Conservation (phyloP, 352 stramenopile genomes). For the Globisporangium nodosum region DNA sequence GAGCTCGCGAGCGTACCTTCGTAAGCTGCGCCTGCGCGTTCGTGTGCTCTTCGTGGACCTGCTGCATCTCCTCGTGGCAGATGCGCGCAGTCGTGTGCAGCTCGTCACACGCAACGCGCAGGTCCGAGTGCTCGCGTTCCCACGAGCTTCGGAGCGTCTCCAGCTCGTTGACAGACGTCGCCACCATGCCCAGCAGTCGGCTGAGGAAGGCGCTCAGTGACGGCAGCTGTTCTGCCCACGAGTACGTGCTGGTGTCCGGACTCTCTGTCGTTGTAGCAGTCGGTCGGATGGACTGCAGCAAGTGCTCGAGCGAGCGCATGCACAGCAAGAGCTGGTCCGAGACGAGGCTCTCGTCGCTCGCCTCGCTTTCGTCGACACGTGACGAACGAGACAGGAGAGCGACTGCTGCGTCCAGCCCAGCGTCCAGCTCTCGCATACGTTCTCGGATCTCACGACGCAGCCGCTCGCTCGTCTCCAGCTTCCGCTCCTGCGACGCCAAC, state of each 20-base stretch:
- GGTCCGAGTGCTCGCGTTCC: conserved; percentile 27
- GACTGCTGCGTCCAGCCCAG: conserved; percentile 17
- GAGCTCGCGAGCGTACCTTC: background rate
- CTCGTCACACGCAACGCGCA: conserved; percentile 21
- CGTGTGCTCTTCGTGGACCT: conserved; percentile 19
- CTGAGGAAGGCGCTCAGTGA: conserved; percentile 5
- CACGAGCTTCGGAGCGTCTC: conserved; percentile 24
- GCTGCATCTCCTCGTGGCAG: conserved; percentile 33
- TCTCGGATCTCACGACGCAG: conserved; percentile 23
- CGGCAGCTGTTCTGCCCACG: background rate
- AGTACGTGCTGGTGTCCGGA: background rate
- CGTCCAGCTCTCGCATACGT: conserved; percentile 28
- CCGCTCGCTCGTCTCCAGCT: conserved; percentile 11
- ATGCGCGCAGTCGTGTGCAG: conserved; percentile 25
- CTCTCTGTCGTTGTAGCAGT: background rate
- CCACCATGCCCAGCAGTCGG: background rate
- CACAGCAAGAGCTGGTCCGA: background rate
- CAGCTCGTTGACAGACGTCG: conserved; percentile 4
- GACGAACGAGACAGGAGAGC: conserved; percentile 15
- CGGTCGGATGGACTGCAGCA: background rate
- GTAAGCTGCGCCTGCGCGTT: background rate
- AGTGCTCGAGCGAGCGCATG: background rate
- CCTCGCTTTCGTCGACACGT: background rate
- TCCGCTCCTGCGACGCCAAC: conserved; percentile 10
- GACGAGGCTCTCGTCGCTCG: background rate